A percentile compares a stretch with the other conserved stretches of the same genome.
These are phyloP conservation scores for Solanum hybrid DNA, from an alignment of 305 asterid species.

Conservation along the genomic window DNA sequence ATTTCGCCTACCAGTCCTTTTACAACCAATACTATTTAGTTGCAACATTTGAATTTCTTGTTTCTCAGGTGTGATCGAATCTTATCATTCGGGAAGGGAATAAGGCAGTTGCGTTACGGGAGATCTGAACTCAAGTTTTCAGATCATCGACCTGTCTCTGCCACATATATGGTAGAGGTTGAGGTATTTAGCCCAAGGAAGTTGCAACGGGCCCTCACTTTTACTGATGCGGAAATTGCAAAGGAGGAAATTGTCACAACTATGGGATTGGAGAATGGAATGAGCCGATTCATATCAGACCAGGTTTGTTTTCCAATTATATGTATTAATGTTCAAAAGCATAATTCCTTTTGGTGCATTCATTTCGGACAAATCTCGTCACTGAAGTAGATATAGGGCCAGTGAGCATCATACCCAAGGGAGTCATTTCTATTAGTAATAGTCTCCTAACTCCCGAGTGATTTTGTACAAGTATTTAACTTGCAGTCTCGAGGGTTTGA, in stretches of 20 bases:
- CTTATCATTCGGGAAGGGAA: slow-evolving; percentile 72
- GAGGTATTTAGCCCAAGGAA: slow-evolving; percentile 76
- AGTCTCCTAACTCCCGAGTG: background rate
- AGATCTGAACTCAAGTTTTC: slow-evolving; percentile 68
- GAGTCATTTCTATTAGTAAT: background rate
- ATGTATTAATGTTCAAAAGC: background rate
- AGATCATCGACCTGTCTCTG: slow-evolving; percentile 90
- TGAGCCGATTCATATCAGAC: slow-evolving; percentile 17
- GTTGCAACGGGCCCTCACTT: slow-evolving; percentile 79
- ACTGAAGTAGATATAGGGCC: background rate
- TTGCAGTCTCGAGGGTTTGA: background rate
- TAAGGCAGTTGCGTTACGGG: slow-evolving; percentile 50
- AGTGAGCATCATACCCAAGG: background rate
- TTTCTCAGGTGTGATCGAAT: slow-evolving; percentile 80
- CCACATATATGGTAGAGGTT: slow-evolving; percentile 63
- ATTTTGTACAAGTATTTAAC: background rate
- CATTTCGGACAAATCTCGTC: background rate
- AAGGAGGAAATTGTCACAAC: slow-evolving; percentile 40
- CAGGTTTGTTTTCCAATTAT: slow-evolving; percentile 26
- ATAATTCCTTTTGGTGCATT: background rate
- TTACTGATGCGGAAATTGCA: slow-evolving; percentile 79
- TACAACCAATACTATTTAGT: background rate
- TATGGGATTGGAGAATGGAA: slow-evolving; percentile 16
- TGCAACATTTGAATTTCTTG: background rate
- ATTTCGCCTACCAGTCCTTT: background rate